Percentiles rank a stretch among this genome's conserved stretches.
Evolutionary conservation across 108 stramenopile species (phyloP).

Genomic region (Schizochytrium sp.): DNA sequence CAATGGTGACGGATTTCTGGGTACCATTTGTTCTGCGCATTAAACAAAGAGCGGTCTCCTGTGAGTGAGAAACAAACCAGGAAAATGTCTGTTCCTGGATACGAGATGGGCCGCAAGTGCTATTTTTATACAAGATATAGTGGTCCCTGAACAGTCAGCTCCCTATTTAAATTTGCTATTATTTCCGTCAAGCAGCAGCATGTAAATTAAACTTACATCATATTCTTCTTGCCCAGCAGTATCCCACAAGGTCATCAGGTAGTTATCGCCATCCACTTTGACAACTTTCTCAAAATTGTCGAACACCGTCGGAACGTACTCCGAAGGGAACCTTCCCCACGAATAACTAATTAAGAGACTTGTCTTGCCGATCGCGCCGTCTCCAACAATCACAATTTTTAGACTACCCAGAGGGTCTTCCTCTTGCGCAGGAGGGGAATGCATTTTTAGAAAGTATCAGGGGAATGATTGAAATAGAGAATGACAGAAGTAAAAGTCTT

Average conservation of each 20-base stretch:
- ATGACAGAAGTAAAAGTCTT: too few species aligned
- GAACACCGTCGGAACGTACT: conserved; percentile 81
- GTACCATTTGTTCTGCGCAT: conserved; percentile 77
- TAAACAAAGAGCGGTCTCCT: conserved; percentile 70
- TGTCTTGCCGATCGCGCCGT: conserved; percentile 79
- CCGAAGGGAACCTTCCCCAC: conserved; percentile 77
- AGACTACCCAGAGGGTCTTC: not conserved
- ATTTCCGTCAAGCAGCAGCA: not conserved
- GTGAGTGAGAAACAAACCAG: conserved; percentile 76
- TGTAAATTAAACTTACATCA: not conserved
- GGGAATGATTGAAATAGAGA: too few species aligned
- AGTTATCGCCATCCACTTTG: conserved; percentile 67
- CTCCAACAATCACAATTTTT: conserved; percentile 65
- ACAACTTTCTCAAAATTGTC: conserved; percentile 60
- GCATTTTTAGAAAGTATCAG: too few species aligned
- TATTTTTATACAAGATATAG: conserved; percentile 24
- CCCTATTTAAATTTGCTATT: not conserved
- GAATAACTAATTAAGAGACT: conserved; percentile 80
- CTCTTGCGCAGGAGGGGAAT: too few species aligned
- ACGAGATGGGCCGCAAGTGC: conserved; percentile 77
- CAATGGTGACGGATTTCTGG: conserved; percentile 73
- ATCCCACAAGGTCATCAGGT: conserved; percentile 79
- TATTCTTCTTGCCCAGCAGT: conserved; percentile 82
- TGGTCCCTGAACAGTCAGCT: not conserved
- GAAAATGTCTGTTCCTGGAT: conserved; percentile 80